phyloP scores from a whole-genome alignment of 1,284 basidiomycete genomes.

The Pseudozyma hubeiensis region DNA sequence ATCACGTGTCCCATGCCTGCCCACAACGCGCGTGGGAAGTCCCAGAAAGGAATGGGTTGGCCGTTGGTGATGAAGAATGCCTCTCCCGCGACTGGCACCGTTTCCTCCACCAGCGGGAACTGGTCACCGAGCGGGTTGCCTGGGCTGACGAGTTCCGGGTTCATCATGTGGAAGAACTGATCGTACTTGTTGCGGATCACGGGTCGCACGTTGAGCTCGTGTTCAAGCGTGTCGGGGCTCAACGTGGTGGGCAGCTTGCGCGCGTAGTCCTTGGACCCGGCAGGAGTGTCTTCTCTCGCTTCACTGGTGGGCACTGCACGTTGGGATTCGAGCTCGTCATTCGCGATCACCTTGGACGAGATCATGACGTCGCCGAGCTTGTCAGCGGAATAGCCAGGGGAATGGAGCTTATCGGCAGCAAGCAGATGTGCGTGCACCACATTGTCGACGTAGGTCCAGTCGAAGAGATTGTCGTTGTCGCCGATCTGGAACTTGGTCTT shows the following conservation, averaged over 20 bases:
- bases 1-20: constrained; percentile 69
- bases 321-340: constrained; percentile 35
- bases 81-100: constrained; percentile 85
- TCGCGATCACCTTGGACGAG: constrained; percentile 36
- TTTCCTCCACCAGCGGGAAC: constrained; percentile 70
- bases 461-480: constrained; percentile 90
- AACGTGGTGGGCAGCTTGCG: constrained; percentile 51
- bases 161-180: constrained; percentile 71
- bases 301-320: constrained; percentile 61
- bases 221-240: constrained; percentile 72
- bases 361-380: constrained; percentile 57
- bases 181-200: constrained; percentile 79
- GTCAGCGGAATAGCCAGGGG: constrained; percentile 66
- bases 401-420: constrained; percentile 82
- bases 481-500: constrained; percentile 95
- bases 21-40: constrained; percentile 89
- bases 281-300: constrained; percentile 49
- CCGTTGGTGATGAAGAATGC: constrained; percentile 98
- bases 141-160: constrained; percentile 49
- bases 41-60: constrained; percentile 96
- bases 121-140: constrained; percentile 53
- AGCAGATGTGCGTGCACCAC: constrained; percentile 94
- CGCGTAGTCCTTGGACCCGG: constrained; percentile 62
- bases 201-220: constrained; percentile 72
- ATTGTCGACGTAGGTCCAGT: constrained; percentile 98